A percentile compares a stretch with the other conserved stretches of the same genome.
Evolutionary conservation across 768 basidiomycete genomes (phyloP).

Genomic region (Boletus rubescentipes): DNA sequence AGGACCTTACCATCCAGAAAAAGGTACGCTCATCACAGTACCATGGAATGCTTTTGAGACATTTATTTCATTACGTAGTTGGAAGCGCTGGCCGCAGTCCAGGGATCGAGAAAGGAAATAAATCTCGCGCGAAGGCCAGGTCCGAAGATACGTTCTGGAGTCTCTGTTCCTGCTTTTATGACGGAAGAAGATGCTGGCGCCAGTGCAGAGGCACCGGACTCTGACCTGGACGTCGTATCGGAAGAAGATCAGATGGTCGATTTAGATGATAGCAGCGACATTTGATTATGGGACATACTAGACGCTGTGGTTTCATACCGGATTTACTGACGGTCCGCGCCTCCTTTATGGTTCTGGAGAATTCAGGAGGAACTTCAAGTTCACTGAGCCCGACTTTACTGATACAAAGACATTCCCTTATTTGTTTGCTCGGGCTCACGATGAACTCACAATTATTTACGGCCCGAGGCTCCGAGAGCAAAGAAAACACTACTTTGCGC

Average conservation of each 20-base stretch:
- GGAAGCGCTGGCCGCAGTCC: slow-evolving; percentile 52
- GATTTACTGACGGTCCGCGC: neutral
- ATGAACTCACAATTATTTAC: no score
- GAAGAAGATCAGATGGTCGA: slow-evolving; percentile 20
- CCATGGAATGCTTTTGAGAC: neutral
- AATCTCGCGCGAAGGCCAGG: slow-evolving; percentile 65
- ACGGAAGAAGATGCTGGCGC: neutral
- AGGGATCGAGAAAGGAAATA: slow-evolving; percentile 50
- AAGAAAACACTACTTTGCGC: no score
- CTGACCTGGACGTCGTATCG: slow-evolving; percentile 12
- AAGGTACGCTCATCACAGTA: slow-evolving; percentile 46
- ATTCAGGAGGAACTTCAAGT: neutral
- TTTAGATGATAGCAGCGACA: slow-evolving; percentile 23
- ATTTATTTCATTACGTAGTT: slow-evolving; percentile 39
- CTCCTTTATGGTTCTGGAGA: no score
- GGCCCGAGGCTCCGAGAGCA: no score
- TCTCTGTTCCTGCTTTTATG: slow-evolving; percentile 40
- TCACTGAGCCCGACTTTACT: no score
- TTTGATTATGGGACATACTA: neutral
- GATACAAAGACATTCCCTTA: no score
- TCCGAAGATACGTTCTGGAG: slow-evolving; percentile 61
- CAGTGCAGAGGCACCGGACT: slow-evolving; percentile 4
- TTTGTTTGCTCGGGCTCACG: no score
- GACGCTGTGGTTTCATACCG: neutral
- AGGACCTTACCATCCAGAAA: slow-evolving; percentile 44